Evolutionary conservation across 225 moss, liverwort and hornwort genomes (phyloP), one percentile per base, ranked within the genome.

Genomic region (Takakia lepidozioides): DNA sequence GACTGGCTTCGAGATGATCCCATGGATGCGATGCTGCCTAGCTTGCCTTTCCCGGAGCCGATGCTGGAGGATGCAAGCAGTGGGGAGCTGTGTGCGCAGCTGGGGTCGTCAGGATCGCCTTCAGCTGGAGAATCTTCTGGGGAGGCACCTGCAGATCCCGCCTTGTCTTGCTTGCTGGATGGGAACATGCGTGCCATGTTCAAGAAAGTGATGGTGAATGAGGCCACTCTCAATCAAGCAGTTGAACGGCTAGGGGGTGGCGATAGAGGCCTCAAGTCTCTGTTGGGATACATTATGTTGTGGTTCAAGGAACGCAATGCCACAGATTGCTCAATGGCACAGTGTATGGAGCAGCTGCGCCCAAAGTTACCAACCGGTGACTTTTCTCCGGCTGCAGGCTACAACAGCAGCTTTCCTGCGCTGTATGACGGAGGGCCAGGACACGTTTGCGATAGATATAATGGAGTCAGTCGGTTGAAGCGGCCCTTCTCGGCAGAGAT

Each of bases 281-380:
- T 46, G 20, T 9, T 15, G 24, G 21, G 25, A 3, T 25, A 21
- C 2, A 10, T 1, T 25, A 10, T 46, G 22, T 46, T 19, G 22
- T 46, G 22, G 45, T 8, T 35, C 27, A 15, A 20, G 24, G 20
- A 45, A 24, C 42, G 16, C 22, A 13, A 53, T 22, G 47, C 39
- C 25, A 11, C 34, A 7, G 54, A 44, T 27, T 43, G 2, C 8
- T n/a, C 29, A 15, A 39, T 51, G 27, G 44, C 61, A 10, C 55
- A 51, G 34, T 18, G 9, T 15, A 11, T 61, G 0, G 38, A 61
- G 30, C 61, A 46, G 52, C 21, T 57, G 19, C 10, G 41, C 41
- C 4, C 19, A 41, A 13, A 34, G 5, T 16, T 20, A 19, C 17
- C 41, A 41, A 41, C 41, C 19, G 20, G 41, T 20, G 17, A 13